phyloP scores from a whole-genome alignment of 805 yeast species.

The Yamadazyma tumulicola region DNA sequence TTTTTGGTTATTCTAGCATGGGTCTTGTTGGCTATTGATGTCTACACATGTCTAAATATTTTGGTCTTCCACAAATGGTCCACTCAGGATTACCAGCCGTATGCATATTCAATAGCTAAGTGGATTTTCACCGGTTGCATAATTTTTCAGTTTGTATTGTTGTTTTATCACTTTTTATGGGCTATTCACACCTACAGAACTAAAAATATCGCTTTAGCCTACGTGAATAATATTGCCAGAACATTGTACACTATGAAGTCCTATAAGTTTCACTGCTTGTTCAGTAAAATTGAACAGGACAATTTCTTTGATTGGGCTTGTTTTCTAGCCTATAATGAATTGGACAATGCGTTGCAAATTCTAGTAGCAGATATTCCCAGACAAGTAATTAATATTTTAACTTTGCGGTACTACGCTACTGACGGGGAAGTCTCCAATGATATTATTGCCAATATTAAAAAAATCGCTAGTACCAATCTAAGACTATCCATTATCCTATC shows the following conservation, averaged over 20 bases:
- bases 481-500: conserved; percentile 70
- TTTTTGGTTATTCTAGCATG: conserved; percentile 51
- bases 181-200: conserved; percentile 59
- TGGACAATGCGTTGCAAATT: conserved; percentile 59
- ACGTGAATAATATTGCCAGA: conserved; percentile 63
- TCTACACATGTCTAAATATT: conserved; percentile 73
- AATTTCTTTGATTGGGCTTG: conserved; percentile 64
- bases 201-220: conserved; percentile 63
- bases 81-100: conserved; percentile 42
- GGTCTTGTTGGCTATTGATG: conserved; percentile 59
- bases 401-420: conserved; percentile 52
- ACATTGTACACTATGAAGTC: conserved; percentile 50
- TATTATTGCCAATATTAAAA: conserved; percentile 44
- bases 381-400: conserved; percentile 77
- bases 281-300: conserved; percentile 62
- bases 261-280: conserved; percentile 70
- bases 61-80: conserved; percentile 73
- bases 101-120: conserved; percentile 49
- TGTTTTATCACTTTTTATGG: conserved; percentile 53
- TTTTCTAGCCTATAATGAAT: conserved; percentile 60
- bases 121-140: conserved; percentile 85
- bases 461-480: conserved; percentile 58
- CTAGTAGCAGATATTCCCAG: conserved; percentile 82
- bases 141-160: conserved; percentile 58
- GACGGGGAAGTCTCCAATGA: conserved; percentile 43